phyloP scores from a whole-genome alignment of 139 green algal species.

The Volvox africanus region DNA sequence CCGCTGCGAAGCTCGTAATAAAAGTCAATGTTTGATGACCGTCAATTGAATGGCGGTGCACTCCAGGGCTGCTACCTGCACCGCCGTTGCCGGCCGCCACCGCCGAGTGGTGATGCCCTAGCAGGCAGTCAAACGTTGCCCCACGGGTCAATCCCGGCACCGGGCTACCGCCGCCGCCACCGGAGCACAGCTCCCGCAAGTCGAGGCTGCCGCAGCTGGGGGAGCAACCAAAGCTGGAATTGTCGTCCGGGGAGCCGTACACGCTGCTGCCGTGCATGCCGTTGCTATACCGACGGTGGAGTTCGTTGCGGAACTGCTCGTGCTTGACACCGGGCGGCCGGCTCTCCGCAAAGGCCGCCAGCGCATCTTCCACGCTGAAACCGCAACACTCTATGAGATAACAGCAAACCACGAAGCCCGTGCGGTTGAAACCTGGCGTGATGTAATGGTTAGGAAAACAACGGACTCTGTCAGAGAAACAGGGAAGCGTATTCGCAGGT shows the following conservation, averaged over 20 bases:
- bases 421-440: slow-evolving; percentile 87
- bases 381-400: slow-evolving; percentile 79
- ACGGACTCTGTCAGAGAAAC: too few species aligned
- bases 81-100: not conserved
- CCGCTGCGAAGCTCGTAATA: not conserved
- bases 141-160: not conserved
- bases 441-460: too few species aligned
- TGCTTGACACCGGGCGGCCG: slow-evolving; percentile 88
- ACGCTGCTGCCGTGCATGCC: not conserved
- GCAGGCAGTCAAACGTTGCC: not conserved
- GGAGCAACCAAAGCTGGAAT: slow-evolving; percentile 33
- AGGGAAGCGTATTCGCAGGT: too few species aligned
- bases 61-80: not conserved
- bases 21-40: slow-evolving; percentile 18
- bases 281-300: slow-evolving; percentile 70
- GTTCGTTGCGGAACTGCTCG: slow-evolving; percentile 81
- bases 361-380: slow-evolving; percentile 77
- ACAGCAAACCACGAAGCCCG: slow-evolving; percentile 88
- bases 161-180: not conserved
- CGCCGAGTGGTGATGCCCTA: not conserved
- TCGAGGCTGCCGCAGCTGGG: slow-evolving; percentile 26
- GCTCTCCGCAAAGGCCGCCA: slow-evolving; percentile 76
- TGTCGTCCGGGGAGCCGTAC: slow-evolving; percentile 19
- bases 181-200: not conserved
- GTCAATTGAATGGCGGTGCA: not conserved